Conservation (phyloP, 1,284 basidiomycete species). For the Cryptococcus amylolentus region DNA sequence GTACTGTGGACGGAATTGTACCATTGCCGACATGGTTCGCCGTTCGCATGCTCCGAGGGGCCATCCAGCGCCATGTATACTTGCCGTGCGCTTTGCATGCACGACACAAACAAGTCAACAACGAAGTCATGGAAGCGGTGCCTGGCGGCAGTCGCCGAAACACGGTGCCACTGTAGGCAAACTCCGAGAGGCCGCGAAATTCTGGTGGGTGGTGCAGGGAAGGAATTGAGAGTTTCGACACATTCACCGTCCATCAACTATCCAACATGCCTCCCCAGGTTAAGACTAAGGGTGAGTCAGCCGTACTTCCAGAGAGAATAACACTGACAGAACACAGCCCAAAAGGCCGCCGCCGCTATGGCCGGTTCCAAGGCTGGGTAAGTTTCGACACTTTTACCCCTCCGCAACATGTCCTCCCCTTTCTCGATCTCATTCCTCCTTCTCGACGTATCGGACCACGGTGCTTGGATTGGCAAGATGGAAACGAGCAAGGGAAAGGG, state of each 20-base stretch:
- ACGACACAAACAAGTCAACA: too few species aligned
- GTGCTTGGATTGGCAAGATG: background rate
- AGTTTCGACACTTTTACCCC: constrained; percentile 21
- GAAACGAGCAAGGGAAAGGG: background rate
- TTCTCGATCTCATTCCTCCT: background rate
- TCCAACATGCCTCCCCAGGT: constrained; percentile 44
- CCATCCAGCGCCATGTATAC: too few species aligned
- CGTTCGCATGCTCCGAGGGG: too few species aligned
- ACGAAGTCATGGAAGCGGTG: background rate
- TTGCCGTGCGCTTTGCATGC: too few species aligned
- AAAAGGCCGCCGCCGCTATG: constrained; percentile 51
- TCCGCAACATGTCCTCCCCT: background rate
- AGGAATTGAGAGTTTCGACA: too few species aligned
- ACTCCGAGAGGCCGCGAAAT: too few species aligned
- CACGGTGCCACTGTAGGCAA: too few species aligned
- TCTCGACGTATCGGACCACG: background rate
- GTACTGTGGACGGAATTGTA: constrained; percentile 1
- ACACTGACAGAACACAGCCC: constrained; percentile 24
- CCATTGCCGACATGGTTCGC: constrained; percentile 4
- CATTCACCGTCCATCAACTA: too few species aligned
- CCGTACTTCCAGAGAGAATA: background rate
- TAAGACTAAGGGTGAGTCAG: constrained; percentile 39
- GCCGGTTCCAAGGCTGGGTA: constrained; percentile 51
- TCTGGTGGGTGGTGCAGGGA: too few species aligned
- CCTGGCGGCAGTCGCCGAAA: too few species aligned